Percentiles rank a stretch among this genome's conserved stretches.
These are phyloP conservation scores for Podila minutissima DNA, from an alignment of 192 early-diverging fungal species.

Conservation along the genomic window DNA sequence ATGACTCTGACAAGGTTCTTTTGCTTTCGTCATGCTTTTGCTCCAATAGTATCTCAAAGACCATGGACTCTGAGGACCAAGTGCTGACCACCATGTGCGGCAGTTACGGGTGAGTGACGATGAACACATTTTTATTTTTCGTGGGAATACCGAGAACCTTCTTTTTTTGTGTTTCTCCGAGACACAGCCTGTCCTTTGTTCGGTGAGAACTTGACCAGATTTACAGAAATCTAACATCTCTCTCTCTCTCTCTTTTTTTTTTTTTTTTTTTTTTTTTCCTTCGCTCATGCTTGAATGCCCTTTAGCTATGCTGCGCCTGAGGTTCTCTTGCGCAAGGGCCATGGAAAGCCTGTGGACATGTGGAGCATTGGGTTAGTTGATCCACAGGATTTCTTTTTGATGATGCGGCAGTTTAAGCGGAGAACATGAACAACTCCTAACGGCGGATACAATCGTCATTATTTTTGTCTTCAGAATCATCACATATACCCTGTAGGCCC, in stretches of 20 bases:
- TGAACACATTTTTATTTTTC: neutral
- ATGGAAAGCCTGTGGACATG: conserved; percentile 93
- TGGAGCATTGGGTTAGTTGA: conserved; percentile 84
- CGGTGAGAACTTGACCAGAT: neutral
- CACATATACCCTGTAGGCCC: conserved; percentile 81
- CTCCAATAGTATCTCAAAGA: conserved; percentile 68
- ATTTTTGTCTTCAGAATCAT: conserved; percentile 69
- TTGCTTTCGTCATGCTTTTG: neutral
- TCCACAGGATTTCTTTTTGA: neutral
- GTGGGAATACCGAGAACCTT: neutral
- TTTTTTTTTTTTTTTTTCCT: no score
- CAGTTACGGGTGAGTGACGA: conserved; percentile 80
- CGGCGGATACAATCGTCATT: neutral
- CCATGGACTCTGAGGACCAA: conserved; percentile 68
- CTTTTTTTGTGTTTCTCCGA: neutral
- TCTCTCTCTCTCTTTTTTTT: neutral
- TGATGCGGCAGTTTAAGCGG: no score
- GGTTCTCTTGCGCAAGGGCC: conserved; percentile 81
- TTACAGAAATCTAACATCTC: neutral
- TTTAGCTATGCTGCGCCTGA: conserved; percentile 77
- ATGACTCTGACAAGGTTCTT: neutral
- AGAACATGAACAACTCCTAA: neutral
- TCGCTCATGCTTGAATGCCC: neutral
- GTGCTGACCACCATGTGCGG: conserved; percentile 86
- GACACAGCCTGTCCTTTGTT: neutral